These are phyloP conservation scores for Tylopilus subfusipes DNA, from an alignment of 768 basidiomycete species.

Conservation along the genomic window DNA sequence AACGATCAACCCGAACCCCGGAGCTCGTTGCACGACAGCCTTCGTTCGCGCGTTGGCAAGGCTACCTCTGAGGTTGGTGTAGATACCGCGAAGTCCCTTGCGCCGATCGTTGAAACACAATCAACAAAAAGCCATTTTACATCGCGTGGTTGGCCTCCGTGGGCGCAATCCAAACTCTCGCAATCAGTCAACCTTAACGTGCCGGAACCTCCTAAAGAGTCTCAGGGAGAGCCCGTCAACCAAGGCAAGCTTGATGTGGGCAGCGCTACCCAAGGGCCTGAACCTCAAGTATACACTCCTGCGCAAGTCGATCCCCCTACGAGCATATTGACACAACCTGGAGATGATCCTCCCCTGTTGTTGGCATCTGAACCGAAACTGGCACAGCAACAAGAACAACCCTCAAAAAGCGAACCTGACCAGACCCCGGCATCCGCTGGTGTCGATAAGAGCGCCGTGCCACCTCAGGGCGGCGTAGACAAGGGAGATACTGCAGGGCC, in stretches of 20 bases:
- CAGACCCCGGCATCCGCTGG: conserved; percentile 1
- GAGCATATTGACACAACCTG: conserved; percentile 10
- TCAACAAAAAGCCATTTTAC: background rate
- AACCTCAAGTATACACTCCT: conserved; percentile 16
- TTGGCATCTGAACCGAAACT: background rate
- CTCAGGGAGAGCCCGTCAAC: background rate
- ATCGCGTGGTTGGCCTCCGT: conserved; percentile 3
- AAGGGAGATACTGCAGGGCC: background rate
- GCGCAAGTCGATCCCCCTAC: conserved; percentile 24
- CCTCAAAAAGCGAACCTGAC: background rate
- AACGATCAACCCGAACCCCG: conserved; percentile 23
- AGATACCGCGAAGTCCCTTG: conserved; percentile 5
- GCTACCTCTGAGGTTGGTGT: conserved; percentile 25
- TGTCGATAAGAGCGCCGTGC: conserved; percentile 7
- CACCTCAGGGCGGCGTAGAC: background rate
- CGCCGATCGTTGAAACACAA: conserved; percentile 2
- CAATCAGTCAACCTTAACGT: background rate
- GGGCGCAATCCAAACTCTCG: conserved; percentile 4
- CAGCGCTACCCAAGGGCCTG: conserved; percentile 3
- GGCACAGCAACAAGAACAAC: background rate
- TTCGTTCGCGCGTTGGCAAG: conserved; percentile 15
- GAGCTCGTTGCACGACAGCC: conserved; percentile 7
- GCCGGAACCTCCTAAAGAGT: conserved; percentile 8
- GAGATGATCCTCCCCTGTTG: conserved; percentile 8
- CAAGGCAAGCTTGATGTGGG: conserved; percentile 7